Evolutionary conservation across 106 monocot species (phyloP).

Genomic region (Cymbidium sinense): DNA sequence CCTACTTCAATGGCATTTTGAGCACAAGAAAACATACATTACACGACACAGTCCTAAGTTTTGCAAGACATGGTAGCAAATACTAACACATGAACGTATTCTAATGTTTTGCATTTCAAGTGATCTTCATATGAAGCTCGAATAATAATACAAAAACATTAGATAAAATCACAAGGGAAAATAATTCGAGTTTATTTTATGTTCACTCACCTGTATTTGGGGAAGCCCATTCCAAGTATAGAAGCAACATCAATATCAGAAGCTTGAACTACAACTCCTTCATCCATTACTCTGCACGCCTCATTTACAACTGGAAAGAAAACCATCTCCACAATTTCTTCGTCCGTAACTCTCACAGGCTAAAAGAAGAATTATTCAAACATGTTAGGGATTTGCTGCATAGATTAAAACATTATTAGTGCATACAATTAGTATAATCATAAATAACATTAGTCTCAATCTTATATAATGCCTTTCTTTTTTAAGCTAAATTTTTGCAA

Average conservation of each 20-base stretch:
- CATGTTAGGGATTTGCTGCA: background rate
- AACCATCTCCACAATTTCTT: slow-evolving; percentile 93
- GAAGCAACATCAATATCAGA: slow-evolving; percentile 88
- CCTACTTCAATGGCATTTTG: too few relatives aligned
- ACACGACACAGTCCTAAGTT: too few relatives aligned
- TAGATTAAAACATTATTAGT: background rate
- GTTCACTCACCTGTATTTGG: slow-evolving; percentile 52
- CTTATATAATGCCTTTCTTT: background rate
- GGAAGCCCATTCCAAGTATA: slow-evolving; percentile 94
- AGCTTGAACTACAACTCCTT: slow-evolving; percentile 65
- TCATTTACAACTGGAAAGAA: slow-evolving; percentile 91
- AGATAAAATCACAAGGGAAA: background rate
- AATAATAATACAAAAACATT: background rate
- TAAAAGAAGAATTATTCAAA: slow-evolving; percentile 22
- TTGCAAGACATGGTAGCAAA: too few relatives aligned
- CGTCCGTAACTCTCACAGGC: slow-evolving; percentile 60
- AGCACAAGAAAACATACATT: too few relatives aligned
- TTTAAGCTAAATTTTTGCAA: background rate
- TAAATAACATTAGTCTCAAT: background rate
- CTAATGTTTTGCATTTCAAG: too few relatives aligned
- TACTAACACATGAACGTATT: too few relatives aligned
- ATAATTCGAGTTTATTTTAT: background rate
- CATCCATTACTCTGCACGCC: slow-evolving; percentile 89
- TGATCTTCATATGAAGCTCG: too few relatives aligned
- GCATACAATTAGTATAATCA: background rate